Evolutionary conservation across 1,284 basidiomycete genomes (phyloP).

Genomic region (Heterobasidion parviporum): DNA sequence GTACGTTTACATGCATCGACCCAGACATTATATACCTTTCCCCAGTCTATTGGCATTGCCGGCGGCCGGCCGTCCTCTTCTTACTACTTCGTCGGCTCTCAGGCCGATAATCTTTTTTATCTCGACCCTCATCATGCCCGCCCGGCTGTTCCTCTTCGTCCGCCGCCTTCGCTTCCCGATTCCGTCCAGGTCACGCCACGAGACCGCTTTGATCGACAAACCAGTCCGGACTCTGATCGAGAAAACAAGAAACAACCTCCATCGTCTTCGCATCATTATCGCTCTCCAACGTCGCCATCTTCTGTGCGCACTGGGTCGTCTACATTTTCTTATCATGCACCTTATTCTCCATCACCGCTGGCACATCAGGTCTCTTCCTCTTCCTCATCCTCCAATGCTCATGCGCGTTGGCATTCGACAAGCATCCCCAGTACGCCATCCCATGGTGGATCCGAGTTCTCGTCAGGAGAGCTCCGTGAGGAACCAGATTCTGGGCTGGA

Average conservation of each 20-base stretch:
- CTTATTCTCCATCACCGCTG: slow-evolving; percentile 49
- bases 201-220: slow-evolving; percentile 17
- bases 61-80: slow-evolving; percentile 93
- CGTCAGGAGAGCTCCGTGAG: slow-evolving; percentile 24
- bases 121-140: slow-evolving; percentile 93
- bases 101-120: slow-evolving; percentile 88
- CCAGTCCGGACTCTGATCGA: slow-evolving; percentile 7
- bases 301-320: slow-evolving; percentile 43
- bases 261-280: slow-evolving; percentile 22
- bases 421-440: slow-evolving; percentile 14
- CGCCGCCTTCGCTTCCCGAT: slow-evolving; percentile 26
- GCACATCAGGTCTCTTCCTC: slow-evolving; percentile 50
- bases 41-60: slow-evolving; percentile 93
- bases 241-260: slow-evolving; percentile 4
- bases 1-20: not conserved
- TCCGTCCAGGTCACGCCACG: not conserved
- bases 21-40: slow-evolving; percentile 84
- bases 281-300: slow-evolving; percentile 44
- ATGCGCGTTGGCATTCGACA: slow-evolving; percentile 25
- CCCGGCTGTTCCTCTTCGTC: slow-evolving; percentile 69
- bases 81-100: slow-evolving; percentile 94
- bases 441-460: slow-evolving; percentile 22
- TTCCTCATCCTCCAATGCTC: slow-evolving; percentile 23
- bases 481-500: slow-evolving; percentile 29
- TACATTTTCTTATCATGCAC: slow-evolving; percentile 48